phyloP scores from a whole-genome alignment of 2,329 filamentous ascomycete genomes.

The Cyphellophora europaea region DNA sequence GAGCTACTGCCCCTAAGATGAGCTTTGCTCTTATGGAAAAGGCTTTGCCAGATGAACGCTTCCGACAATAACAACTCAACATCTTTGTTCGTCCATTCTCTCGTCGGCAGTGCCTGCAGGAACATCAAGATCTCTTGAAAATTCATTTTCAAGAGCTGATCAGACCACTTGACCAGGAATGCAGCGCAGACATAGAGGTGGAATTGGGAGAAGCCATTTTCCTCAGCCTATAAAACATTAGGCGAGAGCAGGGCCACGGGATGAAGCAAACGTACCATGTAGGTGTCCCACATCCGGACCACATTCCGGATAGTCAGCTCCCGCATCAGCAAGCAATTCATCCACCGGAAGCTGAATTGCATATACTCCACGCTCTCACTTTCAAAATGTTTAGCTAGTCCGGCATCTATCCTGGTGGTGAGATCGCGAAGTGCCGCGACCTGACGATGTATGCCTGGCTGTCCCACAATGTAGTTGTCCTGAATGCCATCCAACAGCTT shows the following conservation, averaged over 20 bases:
- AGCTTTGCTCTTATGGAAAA: constrained; percentile 89
- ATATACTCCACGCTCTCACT: constrained; percentile 93
- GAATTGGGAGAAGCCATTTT: constrained; percentile 96
- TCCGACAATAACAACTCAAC: constrained; percentile 92
- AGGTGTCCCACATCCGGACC: constrained; percentile 99
- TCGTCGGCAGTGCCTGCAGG: constrained; percentile 83
- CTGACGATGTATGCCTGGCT: constrained; percentile 92
- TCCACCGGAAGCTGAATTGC: constrained; percentile 98
- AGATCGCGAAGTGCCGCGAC: constrained; percentile 82
- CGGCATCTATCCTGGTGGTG: constrained; percentile 77
- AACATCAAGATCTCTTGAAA: constrained; percentile 97
- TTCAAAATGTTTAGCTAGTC: constrained; percentile 79
- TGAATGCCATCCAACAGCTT: constrained; percentile 98
- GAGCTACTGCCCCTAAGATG: constrained; percentile 52
- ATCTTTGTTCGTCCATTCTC: constrained; percentile 94
- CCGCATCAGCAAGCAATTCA: constrained; percentile 98
- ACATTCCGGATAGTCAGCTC: constrained; percentile 95
- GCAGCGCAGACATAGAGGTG: constrained; percentile 97
- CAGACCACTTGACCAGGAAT: constrained; percentile 96
- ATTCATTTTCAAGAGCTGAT: constrained; percentile 91
- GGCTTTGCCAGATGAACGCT: constrained; percentile 96
- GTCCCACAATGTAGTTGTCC: constrained; percentile 96
- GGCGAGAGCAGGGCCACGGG: no score
- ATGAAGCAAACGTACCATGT: constrained; percentile 59
- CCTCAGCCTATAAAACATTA: constrained; percentile 92